These are phyloP conservation scores for Botrytis byssoidea DNA, from an alignment of 2,329 filamentous ascomycete genomes.

Conservation along the genomic window DNA sequence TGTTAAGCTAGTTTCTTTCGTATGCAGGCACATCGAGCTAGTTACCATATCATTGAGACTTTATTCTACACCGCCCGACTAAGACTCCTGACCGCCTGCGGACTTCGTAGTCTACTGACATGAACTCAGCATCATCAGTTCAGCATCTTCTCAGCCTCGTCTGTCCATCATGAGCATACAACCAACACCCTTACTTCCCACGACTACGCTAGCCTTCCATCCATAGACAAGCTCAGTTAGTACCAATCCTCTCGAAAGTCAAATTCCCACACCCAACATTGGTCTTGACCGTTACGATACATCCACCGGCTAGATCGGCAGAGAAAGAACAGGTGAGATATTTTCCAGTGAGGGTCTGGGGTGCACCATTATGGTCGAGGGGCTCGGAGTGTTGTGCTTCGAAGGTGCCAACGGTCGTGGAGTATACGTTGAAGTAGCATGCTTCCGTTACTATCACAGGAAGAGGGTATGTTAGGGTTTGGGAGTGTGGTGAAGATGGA, in stretches of 20 bases:
- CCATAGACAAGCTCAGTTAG: background rate
- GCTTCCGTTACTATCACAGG: background rate
- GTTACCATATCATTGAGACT: background rate
- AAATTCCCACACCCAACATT: background rate
- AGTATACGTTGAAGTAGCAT: background rate
- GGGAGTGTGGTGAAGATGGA: background rate
- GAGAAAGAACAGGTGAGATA: background rate
- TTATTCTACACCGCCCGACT: background rate
- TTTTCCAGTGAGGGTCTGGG: background rate
- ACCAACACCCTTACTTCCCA: background rate
- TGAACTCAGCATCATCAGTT: background rate
- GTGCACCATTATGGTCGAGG: background rate
- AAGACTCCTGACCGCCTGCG: constrained; percentile 2
- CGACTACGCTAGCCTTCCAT: background rate
- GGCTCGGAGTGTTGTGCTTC: background rate
- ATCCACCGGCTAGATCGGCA: background rate
- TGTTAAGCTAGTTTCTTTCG: background rate
- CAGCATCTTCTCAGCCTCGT: background rate
- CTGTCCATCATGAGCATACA: too few species aligned
- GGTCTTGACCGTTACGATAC: background rate
- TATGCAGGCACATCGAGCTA: background rate
- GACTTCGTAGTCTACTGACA: background rate
- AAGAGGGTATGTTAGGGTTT: background rate
- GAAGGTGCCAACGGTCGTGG: background rate
- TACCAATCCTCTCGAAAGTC: constrained; percentile 2